Conservation (phyloP, 2,329 filamentous ascomycete species). For the Endocalyx cinctus region DNA sequence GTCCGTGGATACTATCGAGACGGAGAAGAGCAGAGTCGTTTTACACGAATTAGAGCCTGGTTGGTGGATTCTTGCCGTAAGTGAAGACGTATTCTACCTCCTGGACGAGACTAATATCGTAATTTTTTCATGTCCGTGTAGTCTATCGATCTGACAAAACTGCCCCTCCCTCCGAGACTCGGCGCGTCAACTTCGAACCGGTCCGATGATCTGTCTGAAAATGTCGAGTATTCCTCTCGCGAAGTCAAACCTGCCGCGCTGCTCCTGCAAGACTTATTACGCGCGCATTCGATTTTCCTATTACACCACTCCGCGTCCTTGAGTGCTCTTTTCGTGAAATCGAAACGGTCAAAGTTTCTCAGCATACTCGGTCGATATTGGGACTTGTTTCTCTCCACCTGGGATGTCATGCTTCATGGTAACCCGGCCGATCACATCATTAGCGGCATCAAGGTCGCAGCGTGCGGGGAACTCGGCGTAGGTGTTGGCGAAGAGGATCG, state of each 20-base stretch:
- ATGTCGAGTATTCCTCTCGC: constrained; percentile 77
- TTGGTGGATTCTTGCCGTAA: constrained; percentile 93
- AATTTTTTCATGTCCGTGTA: constrained; percentile 28
- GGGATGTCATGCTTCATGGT: constrained; percentile 87
- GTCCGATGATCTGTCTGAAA: constrained; percentile 36
- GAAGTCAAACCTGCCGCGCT: constrained; percentile 82
- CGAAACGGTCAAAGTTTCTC: constrained; percentile 65
- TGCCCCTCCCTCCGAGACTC: constrained; percentile 56
- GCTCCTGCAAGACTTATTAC: constrained; percentile 73
- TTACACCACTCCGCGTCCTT: constrained; percentile 81
- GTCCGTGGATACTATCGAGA: constrained; percentile 81
- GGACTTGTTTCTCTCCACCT: constrained; percentile 64
- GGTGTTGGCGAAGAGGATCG: constrained; percentile 95
- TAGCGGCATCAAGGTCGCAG: constrained; percentile 80
- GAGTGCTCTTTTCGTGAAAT: constrained; percentile 61
- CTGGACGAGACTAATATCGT: constrained; percentile 3
- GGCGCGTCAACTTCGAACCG: constrained; percentile 30
- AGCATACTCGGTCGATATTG: constrained; percentile 74
- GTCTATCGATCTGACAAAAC: constrained; percentile 76
- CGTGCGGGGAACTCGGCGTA: constrained; percentile 84
- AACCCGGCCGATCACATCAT: constrained; percentile 80
- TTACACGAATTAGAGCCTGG: constrained; percentile 81
- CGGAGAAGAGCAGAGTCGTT: constrained; percentile 79
- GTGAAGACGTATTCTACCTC: constrained; percentile 24
- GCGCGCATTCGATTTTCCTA: constrained; percentile 78